Conservation (phyloP, 1,139 yeast species). For the Debaryomyces robertsiae region DNA sequence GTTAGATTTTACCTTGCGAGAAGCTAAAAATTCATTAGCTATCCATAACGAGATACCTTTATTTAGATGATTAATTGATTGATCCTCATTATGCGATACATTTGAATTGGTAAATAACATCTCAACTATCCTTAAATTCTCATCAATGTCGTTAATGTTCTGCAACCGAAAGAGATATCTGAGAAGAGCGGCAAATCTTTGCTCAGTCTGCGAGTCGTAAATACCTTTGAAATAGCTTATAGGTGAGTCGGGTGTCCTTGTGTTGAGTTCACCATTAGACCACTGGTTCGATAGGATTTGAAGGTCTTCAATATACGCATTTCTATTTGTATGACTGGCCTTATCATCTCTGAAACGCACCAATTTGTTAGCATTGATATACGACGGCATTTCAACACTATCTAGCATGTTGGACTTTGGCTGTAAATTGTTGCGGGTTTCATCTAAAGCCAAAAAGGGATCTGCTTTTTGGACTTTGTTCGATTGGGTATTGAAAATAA, state of each 20-base stretch:
- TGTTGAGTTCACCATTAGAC: conserved; percentile 5
- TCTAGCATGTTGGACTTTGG: conserved; percentile 26
- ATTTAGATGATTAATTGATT: conserved; percentile 7
- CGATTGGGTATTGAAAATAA: conserved; percentile 15
- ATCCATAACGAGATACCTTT: conserved; percentile 34
- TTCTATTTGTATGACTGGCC: conserved; percentile 6
- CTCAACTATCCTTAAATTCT: conserved; percentile 16
- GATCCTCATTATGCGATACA: conserved; percentile 8
- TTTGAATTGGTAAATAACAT: conserved; percentile 14
- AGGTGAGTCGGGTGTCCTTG: neutral
- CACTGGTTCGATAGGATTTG: conserved; percentile 22
- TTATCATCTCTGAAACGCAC: conserved; percentile 9
- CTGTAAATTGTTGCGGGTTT: neutral
- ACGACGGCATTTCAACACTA: conserved; percentile 41
- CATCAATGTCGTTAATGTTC: conserved; percentile 5
- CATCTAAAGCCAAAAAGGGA: conserved; percentile 14
- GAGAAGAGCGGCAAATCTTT: conserved; percentile 18
- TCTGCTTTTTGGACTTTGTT: conserved; percentile 15
- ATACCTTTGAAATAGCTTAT: conserved; percentile 16
- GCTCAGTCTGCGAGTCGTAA: conserved; percentile 20
- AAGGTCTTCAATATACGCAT: conserved; percentile 22
- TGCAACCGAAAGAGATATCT: conserved; percentile 15
- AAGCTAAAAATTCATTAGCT: conserved; percentile 24
- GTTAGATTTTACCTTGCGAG: too few relatives aligned
- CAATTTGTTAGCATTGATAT: conserved; percentile 35